phyloP scores from a whole-genome alignment of 352 stramenopile species.

The Phytophthora pini region DNA sequence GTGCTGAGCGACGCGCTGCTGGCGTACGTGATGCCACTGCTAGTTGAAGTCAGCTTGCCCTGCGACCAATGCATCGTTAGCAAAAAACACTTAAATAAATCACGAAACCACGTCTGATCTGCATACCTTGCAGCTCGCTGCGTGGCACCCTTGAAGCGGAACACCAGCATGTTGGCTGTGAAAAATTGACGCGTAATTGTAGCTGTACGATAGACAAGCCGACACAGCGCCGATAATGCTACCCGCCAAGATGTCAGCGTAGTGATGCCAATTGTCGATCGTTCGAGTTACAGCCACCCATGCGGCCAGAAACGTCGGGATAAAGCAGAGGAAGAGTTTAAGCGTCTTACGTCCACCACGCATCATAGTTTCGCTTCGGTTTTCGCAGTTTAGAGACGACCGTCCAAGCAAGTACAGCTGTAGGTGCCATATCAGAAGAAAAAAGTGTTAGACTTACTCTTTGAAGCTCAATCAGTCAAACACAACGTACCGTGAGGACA shows the following conservation, averaged over 20 bases:
- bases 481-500: slow-evolving; percentile 61
- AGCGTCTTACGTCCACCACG: slow-evolving; percentile 67
- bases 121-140: slow-evolving; percentile 46
- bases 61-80: slow-evolving; percentile 17
- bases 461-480: too few species aligned
- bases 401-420: slow-evolving; percentile 84
- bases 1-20: slow-evolving; percentile 29
- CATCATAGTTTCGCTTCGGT: slow-evolving; percentile 59
- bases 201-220: slow-evolving; percentile 60
- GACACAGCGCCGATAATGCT: slow-evolving; percentile 71
- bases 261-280: slow-evolving; percentile 90
- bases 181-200: slow-evolving; percentile 79
- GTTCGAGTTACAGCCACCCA: slow-evolving; percentile 84
- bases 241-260: slow-evolving; percentile 68
- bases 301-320: slow-evolving; percentile 66
- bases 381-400: slow-evolving; percentile 65
- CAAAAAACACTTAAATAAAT: background rate
- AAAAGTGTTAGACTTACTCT: background rate
- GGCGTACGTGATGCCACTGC: slow-evolving; percentile 34
- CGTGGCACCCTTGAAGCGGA: slow-evolving; percentile 54
- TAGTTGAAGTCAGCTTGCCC: slow-evolving; percentile 18
- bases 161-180: slow-evolving; percentile 61
- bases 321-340: slow-evolving; percentile 82
- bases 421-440: slow-evolving; percentile 48
- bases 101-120: background rate